Percentiles rank a stretch among this genome's conserved stretches.
phyloP scores from a whole-genome alignment of 805 yeast genomes.

The Komagataella populi region DNA sequence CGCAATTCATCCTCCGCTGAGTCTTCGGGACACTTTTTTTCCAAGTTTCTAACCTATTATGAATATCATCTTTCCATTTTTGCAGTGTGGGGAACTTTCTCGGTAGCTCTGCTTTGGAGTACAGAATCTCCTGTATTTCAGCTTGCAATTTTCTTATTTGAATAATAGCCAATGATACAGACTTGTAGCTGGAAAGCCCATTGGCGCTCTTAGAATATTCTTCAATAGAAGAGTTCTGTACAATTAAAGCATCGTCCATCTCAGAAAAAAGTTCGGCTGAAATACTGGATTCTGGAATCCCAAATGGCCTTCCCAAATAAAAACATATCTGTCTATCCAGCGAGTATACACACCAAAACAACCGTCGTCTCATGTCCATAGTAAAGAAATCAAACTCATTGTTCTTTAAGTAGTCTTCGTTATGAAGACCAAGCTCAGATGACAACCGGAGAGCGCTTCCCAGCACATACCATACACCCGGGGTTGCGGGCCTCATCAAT shows the following conservation, averaged over 20 bases:
- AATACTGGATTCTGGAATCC: slow-evolving; percentile 73
- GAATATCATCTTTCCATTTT: slow-evolving; percentile 51
- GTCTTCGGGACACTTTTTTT: slow-evolving; percentile 39
- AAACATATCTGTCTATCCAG: slow-evolving; percentile 79
- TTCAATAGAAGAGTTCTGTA: slow-evolving; percentile 14
- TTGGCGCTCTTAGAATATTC: slow-evolving; percentile 26
- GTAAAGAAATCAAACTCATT: slow-evolving; percentile 34
- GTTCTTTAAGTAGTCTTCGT: slow-evolving; percentile 30
- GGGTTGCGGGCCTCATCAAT: slow-evolving; percentile 77
- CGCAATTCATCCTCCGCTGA: slow-evolving; percentile 50
- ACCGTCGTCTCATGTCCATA: slow-evolving; percentile 56
- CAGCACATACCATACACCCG: slow-evolving; percentile 86
- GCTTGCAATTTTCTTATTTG: slow-evolving; percentile 63
- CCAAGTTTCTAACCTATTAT: slow-evolving; percentile 50
- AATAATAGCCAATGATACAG: slow-evolving; percentile 54
- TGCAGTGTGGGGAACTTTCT: slow-evolving; percentile 36
- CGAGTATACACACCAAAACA: slow-evolving; percentile 85
- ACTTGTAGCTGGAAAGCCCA: slow-evolving; percentile 48
- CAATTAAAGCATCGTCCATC: slow-evolving; percentile 59
- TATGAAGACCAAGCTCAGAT: slow-evolving; percentile 76
- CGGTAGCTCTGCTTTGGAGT: slow-evolving; percentile 63
- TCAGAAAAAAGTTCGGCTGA: slow-evolving; percentile 59
- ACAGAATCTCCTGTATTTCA: slow-evolving; percentile 57
- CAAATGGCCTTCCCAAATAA: slow-evolving; percentile 78
- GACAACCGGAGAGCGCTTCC: slow-evolving; percentile 72